Evolutionary conservation across 2,329 filamentous ascomycete genomes (phyloP).

Genomic region (Mycosphaerella sp.): DNA sequence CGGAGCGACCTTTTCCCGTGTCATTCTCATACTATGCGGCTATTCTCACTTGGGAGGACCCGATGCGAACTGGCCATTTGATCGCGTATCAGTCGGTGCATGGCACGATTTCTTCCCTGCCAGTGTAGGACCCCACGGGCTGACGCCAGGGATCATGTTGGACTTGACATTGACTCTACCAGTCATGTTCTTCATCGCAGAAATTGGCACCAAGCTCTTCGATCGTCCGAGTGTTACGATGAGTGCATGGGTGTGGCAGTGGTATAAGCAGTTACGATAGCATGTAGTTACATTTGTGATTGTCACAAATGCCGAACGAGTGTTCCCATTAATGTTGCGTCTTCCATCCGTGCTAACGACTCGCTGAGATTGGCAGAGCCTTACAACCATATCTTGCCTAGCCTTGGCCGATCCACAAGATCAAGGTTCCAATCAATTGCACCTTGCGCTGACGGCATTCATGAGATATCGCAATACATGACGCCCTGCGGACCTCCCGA

Average conservation of each 20-base stretch:
- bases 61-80: slow-evolving; percentile 12
- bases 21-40: slow-evolving; percentile 20
- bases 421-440: too few species aligned
- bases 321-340: too few species aligned
- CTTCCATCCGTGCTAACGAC: too few species aligned
- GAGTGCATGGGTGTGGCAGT: slow-evolving; percentile 13
- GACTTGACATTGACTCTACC: slow-evolving; percentile 15
- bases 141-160: slow-evolving; percentile 19
- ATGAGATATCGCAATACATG: too few species aligned
- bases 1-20: slow-evolving; percentile 52
- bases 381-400: too few species aligned
- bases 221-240: slow-evolving; percentile 19
- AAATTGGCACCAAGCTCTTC: slow-evolving; percentile 21
- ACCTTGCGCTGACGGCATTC: too few species aligned
- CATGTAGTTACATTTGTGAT: neutral
- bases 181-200: slow-evolving; percentile 19
- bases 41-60: slow-evolving; percentile 10
- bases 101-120: slow-evolving; percentile 13
- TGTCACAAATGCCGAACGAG: too few species aligned
- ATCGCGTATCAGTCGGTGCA: slow-evolving; percentile 1
- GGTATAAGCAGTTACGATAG: slow-evolving; percentile 12
- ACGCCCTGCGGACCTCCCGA: too few species aligned
- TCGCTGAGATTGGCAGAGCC: too few species aligned
- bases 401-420: too few species aligned
- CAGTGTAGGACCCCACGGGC: slow-evolving; percentile 10